Percentiles rank a stretch among this genome's conserved stretches.
Conservation (phyloP, 306 rosid species). For the Luffa aegyptiaca region DNA sequence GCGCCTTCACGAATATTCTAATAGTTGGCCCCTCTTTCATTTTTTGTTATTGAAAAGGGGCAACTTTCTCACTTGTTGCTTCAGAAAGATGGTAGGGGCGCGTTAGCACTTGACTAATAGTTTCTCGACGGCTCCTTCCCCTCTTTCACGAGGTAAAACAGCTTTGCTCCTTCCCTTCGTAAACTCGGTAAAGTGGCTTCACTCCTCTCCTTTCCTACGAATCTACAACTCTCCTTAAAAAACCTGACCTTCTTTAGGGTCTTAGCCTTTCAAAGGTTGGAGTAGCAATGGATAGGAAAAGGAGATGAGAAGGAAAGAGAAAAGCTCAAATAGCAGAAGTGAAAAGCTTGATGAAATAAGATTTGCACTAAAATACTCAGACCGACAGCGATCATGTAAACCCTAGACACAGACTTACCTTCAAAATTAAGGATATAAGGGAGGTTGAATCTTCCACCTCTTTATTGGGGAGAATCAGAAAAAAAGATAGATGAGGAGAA, state of each 20-base stretch:
- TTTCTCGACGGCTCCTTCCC: too few relatives aligned
- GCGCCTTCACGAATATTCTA: too few relatives aligned
- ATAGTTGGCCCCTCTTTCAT: too few relatives aligned
- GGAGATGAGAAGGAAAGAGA: not conserved
- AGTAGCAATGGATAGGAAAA: not conserved
- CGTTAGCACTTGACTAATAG: too few relatives aligned
- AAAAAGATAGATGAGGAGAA: not conserved
- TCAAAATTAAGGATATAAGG: not conserved
- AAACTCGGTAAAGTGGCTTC: too few relatives aligned
- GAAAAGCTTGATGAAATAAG: not conserved
- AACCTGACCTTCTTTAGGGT: not conserved
- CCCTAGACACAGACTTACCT: not conserved
- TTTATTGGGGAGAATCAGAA: not conserved
- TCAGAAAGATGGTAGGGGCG: too few relatives aligned
- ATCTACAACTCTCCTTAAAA: not conserved
- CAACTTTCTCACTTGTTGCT: too few relatives aligned
- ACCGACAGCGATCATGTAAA: not conserved
- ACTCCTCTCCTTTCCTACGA: too few relatives aligned
- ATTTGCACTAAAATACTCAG: not conserved
- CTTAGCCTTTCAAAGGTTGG: not conserved
- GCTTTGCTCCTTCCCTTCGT: too few relatives aligned
- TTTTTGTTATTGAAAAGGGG: too few relatives aligned
- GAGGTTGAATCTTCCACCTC: not conserved
- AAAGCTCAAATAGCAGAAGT: not conserved
- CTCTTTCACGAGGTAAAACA: too few relatives aligned